phyloP scores from a whole-genome alignment of 495 filamentous ascomycete species.

The Penicillium herquei region DNA sequence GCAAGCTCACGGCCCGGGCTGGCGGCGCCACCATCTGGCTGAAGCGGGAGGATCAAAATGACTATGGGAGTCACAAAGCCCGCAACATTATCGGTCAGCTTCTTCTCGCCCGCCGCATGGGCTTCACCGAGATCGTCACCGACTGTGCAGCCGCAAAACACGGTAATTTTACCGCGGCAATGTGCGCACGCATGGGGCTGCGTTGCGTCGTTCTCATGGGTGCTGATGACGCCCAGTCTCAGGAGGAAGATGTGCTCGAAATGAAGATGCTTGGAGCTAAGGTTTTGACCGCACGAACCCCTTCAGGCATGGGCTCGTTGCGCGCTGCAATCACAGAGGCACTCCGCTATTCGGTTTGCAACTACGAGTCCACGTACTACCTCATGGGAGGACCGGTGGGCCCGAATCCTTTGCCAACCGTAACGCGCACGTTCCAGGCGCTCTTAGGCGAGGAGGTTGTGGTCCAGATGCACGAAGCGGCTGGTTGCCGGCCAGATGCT shows the following conservation, averaged over 20 bases:
- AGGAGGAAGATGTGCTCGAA: constrained; percentile 27
- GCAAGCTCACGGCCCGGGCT: constrained; percentile 22
- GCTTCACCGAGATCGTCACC: constrained; percentile 30
- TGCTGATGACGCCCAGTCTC: constrained; percentile 26
- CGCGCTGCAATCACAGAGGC: constrained; percentile 36
- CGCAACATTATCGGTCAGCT: constrained; percentile 36
- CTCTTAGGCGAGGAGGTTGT: constrained; percentile 35
- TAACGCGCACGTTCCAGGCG: constrained; percentile 34
- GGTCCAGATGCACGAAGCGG: constrained; percentile 21
- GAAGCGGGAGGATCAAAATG: constrained; percentile 32
- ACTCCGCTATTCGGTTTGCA: constrained; percentile 30
- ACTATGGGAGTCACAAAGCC: constrained; percentile 30
- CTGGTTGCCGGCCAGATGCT: constrained; percentile 25
- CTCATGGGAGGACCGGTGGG: constrained; percentile 35
- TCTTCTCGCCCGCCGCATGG: constrained; percentile 31
- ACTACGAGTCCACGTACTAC: constrained; percentile 31
- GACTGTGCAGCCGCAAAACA: constrained; percentile 35
- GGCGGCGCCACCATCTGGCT: constrained; percentile 35
- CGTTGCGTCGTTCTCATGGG: constrained; percentile 33
- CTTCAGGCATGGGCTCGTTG: constrained; percentile 29
- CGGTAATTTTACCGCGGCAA: constrained; percentile 30
- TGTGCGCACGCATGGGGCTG: constrained; percentile 31
- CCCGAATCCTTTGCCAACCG: constrained; percentile 28
- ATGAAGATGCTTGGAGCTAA: constrained; percentile 33
- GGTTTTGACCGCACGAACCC: constrained; percentile 24